Evolutionary conservation across 2,329 filamentous ascomycete species (phyloP).

Genomic region (Cladobotryum protrusum): DNA sequence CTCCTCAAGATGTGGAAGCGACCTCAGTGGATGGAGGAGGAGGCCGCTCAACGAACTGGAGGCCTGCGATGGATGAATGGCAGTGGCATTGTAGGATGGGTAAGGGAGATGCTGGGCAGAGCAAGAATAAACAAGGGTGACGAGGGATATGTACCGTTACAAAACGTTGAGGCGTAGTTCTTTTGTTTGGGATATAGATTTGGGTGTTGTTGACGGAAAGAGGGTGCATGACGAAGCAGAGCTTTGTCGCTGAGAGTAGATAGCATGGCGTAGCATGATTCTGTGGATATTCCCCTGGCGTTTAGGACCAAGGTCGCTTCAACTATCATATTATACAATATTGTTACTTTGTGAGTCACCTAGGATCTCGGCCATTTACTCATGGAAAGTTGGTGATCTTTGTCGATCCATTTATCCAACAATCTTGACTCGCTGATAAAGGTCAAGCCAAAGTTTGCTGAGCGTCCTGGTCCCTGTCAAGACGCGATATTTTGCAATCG

Average conservation of each 20-base stretch:
- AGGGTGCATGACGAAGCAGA: background rate
- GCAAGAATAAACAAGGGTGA: slow-evolving; percentile 37
- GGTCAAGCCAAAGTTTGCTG: too few species aligned
- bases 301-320: background rate
- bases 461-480: too few species aligned
- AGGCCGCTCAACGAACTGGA: slow-evolving; percentile 53
- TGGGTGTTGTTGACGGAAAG: background rate
- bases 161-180: slow-evolving; percentile 40
- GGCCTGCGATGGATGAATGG: slow-evolving; percentile 38
- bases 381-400: too few species aligned
- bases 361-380: too few species aligned
- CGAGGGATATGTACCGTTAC: slow-evolving; percentile 55
- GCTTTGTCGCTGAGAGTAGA: background rate
- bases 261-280: background rate
- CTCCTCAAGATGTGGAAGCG: slow-evolving; percentile 81
- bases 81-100: slow-evolving; percentile 36
- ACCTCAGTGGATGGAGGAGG: slow-evolving; percentile 79
- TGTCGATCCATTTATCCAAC: too few species aligned
- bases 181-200: background rate
- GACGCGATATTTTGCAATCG: too few species aligned
- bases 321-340: background rate
- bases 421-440: too few species aligned
- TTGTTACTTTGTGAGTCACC: too few species aligned
- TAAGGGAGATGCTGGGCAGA: slow-evolving; percentile 33
- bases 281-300: background rate